Conservation (phyloP, 208 protist genomes). For the Vickermania ingenoplastis region DNA sequence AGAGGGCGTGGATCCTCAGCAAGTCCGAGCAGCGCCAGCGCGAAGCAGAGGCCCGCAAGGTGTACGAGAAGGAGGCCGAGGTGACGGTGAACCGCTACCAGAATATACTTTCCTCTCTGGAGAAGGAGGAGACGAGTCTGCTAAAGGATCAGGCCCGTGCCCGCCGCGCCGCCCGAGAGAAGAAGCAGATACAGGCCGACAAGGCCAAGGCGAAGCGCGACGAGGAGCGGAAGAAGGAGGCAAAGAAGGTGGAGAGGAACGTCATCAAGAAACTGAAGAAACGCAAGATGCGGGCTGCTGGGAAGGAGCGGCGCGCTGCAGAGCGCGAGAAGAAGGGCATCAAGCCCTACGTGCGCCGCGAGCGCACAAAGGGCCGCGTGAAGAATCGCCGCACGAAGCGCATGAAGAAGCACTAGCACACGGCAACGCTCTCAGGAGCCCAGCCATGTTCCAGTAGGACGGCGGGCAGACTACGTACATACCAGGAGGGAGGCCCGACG, state of each 20-base stretch:
- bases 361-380: constrained; percentile 49
- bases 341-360: constrained; percentile 33
- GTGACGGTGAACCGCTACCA: constrained; percentile 78
- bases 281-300: constrained; percentile 62
- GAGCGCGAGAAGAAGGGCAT: constrained; percentile 54
- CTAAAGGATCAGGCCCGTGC: constrained; percentile 38
- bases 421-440: too few species aligned
- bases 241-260: constrained; percentile 72
- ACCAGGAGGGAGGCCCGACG: background rate
- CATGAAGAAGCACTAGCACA: constrained; percentile 58
- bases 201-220: constrained; percentile 35
- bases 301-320: constrained; percentile 49
- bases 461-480: background rate
- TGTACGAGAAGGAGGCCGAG: constrained; percentile 82
- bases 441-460: background rate
- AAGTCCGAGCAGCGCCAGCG: constrained; percentile 47
- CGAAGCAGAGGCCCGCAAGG: constrained; percentile 45
- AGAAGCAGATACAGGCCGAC: constrained; percentile 39
- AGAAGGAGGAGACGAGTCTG: constrained; percentile 49
- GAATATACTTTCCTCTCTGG: constrained; percentile 59
- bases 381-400: constrained; percentile 64
- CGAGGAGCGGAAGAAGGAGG: constrained; percentile 58
- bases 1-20: constrained; percentile 71
- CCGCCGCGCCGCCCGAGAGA: constrained; percentile 39
- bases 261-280: constrained; percentile 85